Evolutionary conservation across 768 basidiomycete species (phyloP), one percentile per base, ranked within the genome.

Genomic region (Xerocomus spinulosus): DNA sequence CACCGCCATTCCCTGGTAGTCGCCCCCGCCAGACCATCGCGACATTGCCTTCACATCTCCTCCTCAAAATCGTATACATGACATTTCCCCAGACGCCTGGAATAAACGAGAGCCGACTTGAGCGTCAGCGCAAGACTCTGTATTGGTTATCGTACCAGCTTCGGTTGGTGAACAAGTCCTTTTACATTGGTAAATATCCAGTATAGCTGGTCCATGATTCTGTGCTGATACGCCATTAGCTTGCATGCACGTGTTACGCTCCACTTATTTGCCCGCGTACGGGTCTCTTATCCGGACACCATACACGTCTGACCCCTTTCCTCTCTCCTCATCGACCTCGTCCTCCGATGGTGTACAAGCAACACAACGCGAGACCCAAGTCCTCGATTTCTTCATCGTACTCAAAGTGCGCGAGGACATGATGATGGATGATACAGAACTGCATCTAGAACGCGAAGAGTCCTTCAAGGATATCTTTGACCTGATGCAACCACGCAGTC

Each of bases 391-490:
- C 49, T 91, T 87, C 73, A 85, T 92, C 40, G 79, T 81, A 3
- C 77, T 92, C 58, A 87, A 86, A 66, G 83, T 87, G 44, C 80
- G 79, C 18, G 84, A 91, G 60, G 90, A 92, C 66, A 75, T 90
- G 36, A 82, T 83, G 73, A 70, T 74, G 33, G 87, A 90, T 65
- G 85, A 88, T 40, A 75, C 77, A 2, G 80, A 81, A 60, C 73
- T 91, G 20, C 87, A 92, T 55, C 77, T 88, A 39, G 83, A 84
- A 57, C 73, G 83, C 12, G 82, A 84, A 45, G 87, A 89, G 61
- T 74, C 77, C 9, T 91, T 85, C 71, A 81, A 80, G 50, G 89
- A 91, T 57, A 68, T 92, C 21, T 91, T 92, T 61, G 85, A 86
- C 53, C 75, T 85, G 44, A 75, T 72, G 54, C 85, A 92, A 67